Evolutionary conservation across 345 rosid species (phyloP), one percentile per base, ranked within the genome.

Genomic region (Camelina neglecta): DNA sequence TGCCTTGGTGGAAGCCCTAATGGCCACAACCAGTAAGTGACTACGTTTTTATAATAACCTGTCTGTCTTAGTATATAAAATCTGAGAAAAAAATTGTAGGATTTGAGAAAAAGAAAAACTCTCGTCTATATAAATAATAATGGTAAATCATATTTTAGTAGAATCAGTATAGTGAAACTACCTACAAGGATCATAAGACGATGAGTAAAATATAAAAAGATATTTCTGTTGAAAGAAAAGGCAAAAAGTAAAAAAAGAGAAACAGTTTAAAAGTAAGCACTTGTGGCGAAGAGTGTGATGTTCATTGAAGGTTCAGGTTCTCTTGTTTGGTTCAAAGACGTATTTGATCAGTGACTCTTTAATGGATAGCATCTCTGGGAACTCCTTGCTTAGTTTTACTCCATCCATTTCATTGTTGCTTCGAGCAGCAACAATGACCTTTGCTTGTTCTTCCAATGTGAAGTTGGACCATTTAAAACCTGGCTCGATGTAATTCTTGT

Each of bases 381-480:
- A 87, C 72, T 87, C 88, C 11, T 69, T 59, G 81, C 81, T 87
- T 56, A 87, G 60, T 82, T 85, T 87, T 45, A 74, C 12, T 5
- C 84, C 85, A 72, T 85, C 89, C 84, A 87, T 57, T 60, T 84
- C 89, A 41, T 85, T 87, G 86, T 85, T 85, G 77, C 91, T 85
- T 55, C 87, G 77, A 31, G 89, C 71, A 48, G 87, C 91, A 42
- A 78, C 81, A 38, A 84, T 84, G 72, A 85, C 89, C 53, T 83
- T 84, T 11, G 85, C 86, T 59, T 84, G 89, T 68, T 87, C 87
- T 80, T 87, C 87, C 75, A 84, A 39, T 35, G 79, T 71, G 69
- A 85, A 84, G 78, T 85, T 87, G 11, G 69, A 65, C 84, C 85
- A 84, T 59, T 83, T 61, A 63, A 87, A 85, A 9, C 65, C 48